Percentiles rank a stretch among this genome's conserved stretches.
Conservation (phyloP, 2,329 filamentous ascomycete species). For the Fusarium tanahbumbuense region DNA sequence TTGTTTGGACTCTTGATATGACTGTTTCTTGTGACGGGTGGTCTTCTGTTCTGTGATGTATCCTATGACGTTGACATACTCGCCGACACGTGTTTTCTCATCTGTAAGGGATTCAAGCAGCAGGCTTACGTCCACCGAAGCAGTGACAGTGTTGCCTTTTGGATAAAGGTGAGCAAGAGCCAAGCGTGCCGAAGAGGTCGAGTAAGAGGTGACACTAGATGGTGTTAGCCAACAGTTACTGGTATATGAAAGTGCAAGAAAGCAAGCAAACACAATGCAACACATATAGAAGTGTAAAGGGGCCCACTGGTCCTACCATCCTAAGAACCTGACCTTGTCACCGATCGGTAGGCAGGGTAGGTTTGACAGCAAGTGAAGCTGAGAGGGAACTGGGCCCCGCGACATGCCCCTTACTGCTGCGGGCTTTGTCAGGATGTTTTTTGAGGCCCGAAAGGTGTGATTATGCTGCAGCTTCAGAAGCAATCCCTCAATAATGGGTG, state of each 20-base stretch:
- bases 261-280: not conserved
- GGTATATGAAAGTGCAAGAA: conserved; percentile 16
- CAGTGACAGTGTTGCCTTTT: conserved; percentile 57
- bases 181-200: conserved; percentile 68
- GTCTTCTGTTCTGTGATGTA: conserved; percentile 66
- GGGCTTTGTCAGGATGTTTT: conserved; percentile 7
- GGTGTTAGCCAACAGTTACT: conserved; percentile 45
- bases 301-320: conserved; percentile 73
- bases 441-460: conserved; percentile 38
- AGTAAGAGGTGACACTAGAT: conserved; percentile 63
- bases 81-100: conserved; percentile 75
- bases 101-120: conserved; percentile 73
- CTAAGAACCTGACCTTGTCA: conserved; percentile 91
- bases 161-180: conserved; percentile 76
- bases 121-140: conserved; percentile 76
- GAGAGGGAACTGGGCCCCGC: conserved; percentile 71
- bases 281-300: conserved; percentile 1
- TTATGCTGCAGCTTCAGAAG: conserved; percentile 28
- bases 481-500: conserved; percentile 25
- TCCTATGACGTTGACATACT: conserved; percentile 90
- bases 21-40: conserved; percentile 12
- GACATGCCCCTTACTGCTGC: conserved; percentile 56
- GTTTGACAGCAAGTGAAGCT: conserved; percentile 72
- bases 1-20: conserved; percentile 27
- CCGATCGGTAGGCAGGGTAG: conserved; percentile 64